Base-by-base conservation (phyloP, 1,284 basidiomycete species). In the Cutaneotrichosporon sp. region DNA sequence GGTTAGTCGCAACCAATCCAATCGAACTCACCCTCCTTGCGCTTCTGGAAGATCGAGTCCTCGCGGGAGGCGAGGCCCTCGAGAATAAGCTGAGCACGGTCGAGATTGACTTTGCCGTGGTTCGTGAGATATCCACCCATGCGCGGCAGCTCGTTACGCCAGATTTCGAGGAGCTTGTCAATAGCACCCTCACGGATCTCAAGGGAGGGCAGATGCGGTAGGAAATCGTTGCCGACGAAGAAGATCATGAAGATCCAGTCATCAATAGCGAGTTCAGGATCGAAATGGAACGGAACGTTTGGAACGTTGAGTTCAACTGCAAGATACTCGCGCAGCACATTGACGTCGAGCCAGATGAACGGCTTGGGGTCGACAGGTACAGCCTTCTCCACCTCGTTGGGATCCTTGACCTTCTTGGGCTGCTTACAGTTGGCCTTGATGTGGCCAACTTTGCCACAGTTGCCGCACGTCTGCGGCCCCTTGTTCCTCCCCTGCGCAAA, bases 231-330 rank as follows among this genome's bases (percentile, higher is more conserved):
- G 73, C 97, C 97, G 76, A 99, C 96, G 81, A 99, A 98, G 87
- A 99, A 98, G 75, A 98, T 98, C 74, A 99, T 85, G 77, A 99
- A 89, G 73, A 99, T 92, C 96, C 97, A 99, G 80, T 99, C 97
- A 85, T 99, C 97, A 80, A 99, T 92, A 42, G 97, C 95, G 79
- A 91, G 89, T 81, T 99, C 97, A 76, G 97, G 84, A 75, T 93
- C 89, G 84, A 96, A 99, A n/a, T 89, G 87, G 82, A 98, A 97
- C 0, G 89, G 84, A 16, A 86, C 81, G 64, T 86, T 83, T 13
- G 90, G 85, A 30, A 97, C 85, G 81, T 92, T 88, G 72, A 99
- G 88, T 80, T 99, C 97, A 76, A 93, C 88, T 80, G 95, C 90
- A 72, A 99, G 89, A 82, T 99, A 99, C 83, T 99, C 97, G 81